Evolutionary conservation across 306 rosid genomes (phyloP), one percentile per base, ranked within the genome.

Genomic region (Erythrophleum fordii): DNA sequence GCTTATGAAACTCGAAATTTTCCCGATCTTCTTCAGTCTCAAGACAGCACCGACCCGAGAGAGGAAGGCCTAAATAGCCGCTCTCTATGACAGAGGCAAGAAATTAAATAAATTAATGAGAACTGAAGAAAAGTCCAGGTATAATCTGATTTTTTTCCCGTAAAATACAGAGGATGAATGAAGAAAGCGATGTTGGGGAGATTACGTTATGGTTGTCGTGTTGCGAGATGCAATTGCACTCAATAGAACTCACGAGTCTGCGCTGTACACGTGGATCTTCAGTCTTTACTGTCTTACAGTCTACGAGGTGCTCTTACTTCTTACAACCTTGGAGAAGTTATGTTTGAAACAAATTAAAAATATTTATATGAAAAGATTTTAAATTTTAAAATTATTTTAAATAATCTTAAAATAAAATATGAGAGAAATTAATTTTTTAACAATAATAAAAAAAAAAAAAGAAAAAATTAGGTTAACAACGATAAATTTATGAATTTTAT

Each of bases 191-290:
- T 69, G 81, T 29, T 31, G 62, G 29, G 34, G 34, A 39, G 22
- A 49, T 77, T 28, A 67, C 48, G 65, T 49, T 73, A 66, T 45
- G 74, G 83, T 29, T 56, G 77, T 81, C 77, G 80, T 69, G 42
- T 60, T 9, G 25, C 1, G 29, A 66, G 53, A 69, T 29, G 62
- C 44, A 41, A n/a, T 39, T 35, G 34, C 34, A 28, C 2, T 18
- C 11, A n/a, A 1, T 31, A 59, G 10, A 18, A 20, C 29, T 11
- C 12, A 11, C 8, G 31, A 71, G 69, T 26, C 35, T 28, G 56
- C 64, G 65, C 28, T 22, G 69, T 68, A 60, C 62, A 75, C 51
- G 76, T 68, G 83, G 59, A 75, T 26, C 41, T 77, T 67, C 77
- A 76, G 46, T 48, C 60, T 20, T 2, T 7, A n/a, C 25, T 9